These are phyloP conservation scores for Arachis stenosperma DNA, from an alignment of 306 rosid genomes.

Conservation along the genomic window DNA sequence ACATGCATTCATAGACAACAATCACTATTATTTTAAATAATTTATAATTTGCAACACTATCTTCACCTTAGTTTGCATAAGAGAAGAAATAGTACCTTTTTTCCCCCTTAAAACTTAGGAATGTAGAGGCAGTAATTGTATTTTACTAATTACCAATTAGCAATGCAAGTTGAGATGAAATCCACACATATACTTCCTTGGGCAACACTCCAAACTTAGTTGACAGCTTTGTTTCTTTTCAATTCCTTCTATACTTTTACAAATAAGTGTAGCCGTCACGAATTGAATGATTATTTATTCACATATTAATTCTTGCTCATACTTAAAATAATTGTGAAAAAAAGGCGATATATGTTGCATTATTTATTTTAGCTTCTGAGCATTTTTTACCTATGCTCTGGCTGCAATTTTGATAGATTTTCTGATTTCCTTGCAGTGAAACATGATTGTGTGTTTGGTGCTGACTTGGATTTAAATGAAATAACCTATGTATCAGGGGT, in stretches of 20 bases:
- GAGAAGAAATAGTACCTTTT: neutral
- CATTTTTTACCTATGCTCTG: neutral
- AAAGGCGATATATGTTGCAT: slow-evolving; percentile 10
- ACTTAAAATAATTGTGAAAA: neutral
- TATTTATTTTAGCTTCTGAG: neutral
- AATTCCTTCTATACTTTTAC: slow-evolving; percentile 13
- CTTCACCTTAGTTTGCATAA: neutral
- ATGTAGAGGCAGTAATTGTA: neutral
- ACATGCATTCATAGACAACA: slow-evolving; percentile 22
- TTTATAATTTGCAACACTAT: neutral
- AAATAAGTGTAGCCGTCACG: neutral
- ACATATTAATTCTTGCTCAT: neutral
- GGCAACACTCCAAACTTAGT: neutral
- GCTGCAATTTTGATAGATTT: slow-evolving; percentile 32
- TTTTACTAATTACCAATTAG: neutral
- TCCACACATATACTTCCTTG: neutral
- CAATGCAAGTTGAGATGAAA: neutral
- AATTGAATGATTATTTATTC: neutral
- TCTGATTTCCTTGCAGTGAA: slow-evolving; percentile 66
- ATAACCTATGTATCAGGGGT: slow-evolving; percentile 81
- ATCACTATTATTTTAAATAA: slow-evolving; percentile 9
- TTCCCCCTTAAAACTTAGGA: neutral
- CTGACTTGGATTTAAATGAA: slow-evolving; percentile 81
- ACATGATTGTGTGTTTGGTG: slow-evolving; percentile 95
- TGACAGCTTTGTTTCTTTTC: neutral